Percentiles rank a stretch among this genome's conserved stretches.
Conservation (phyloP, 1,284 basidiomycete genomes). For the Sanghuangporus baumii region DNA sequence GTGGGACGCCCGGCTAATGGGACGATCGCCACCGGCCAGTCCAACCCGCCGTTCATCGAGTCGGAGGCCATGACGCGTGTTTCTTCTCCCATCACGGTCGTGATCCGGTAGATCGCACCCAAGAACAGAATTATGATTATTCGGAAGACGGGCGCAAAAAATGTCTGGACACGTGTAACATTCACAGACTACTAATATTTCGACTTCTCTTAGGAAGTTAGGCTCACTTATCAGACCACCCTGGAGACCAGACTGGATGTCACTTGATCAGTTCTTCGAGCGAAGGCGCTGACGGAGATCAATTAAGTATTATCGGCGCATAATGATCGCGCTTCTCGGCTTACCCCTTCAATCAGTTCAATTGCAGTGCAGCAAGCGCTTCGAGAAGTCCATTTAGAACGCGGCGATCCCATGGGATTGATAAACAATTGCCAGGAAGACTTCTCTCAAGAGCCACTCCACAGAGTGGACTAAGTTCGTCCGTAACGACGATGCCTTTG, state of each 20-base stretch:
- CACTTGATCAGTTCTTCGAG: background rate
- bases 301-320: background rate
- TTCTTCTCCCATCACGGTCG: background rate
- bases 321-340: background rate
- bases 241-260: too few species aligned
- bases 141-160: background rate
- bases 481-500: too few species aligned
- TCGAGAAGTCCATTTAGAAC: conserved; percentile 6
- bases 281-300: background rate
- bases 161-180: background rate
- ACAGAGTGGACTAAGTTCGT: too few species aligned
- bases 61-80: background rate
- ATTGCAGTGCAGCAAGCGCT: background rate
- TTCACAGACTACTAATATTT: background rate
- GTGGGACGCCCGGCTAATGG: background rate
- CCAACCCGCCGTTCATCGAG: background rate
- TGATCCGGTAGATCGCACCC: conserved; percentile 5
- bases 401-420: background rate
- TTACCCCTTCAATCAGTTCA: background rate
- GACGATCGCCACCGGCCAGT: background rate
- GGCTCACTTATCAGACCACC: too few species aligned
- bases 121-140: background rate
- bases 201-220: too few species aligned
- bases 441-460: background rate
- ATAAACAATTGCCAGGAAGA: background rate